Evolutionary conservation across 768 basidiomycete genomes (phyloP).

Genomic region (Tremella yokohamensis): DNA sequence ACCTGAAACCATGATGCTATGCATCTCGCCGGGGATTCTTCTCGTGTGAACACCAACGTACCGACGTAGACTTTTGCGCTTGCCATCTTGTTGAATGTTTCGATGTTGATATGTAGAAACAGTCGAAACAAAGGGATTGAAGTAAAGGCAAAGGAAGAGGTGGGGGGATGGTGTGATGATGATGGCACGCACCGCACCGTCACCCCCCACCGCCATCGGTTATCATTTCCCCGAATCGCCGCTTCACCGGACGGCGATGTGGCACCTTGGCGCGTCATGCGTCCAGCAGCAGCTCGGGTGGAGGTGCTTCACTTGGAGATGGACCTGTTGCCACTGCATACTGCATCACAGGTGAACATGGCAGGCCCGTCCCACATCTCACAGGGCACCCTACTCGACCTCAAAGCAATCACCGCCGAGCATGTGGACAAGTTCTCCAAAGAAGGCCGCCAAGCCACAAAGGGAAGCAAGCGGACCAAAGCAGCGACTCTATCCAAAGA

Average conservation of each 20-base stretch:
- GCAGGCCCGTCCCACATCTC: constrained; percentile 28
- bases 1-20: constrained; percentile 12
- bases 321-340: no score
- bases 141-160: constrained; percentile 8
- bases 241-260: no score
- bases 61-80: constrained; percentile 51
- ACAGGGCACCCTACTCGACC: constrained; percentile 39
- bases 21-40: neutral
- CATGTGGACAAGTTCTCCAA: constrained; percentile 43
- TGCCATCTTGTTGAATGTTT: constrained; percentile 27
- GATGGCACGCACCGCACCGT: no score
- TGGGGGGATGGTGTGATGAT: neutral
- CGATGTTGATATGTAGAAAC: neutral
- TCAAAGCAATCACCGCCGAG: constrained; percentile 47
- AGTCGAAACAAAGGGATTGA: constrained; percentile 11
- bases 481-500: constrained; percentile 27
- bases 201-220: no score
- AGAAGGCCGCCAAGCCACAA: constrained; percentile 42
- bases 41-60: constrained; percentile 17
- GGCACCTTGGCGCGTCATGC: no score
- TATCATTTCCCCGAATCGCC: no score
- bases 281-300: no score
- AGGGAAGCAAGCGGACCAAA: constrained; percentile 17
- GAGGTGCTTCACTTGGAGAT: no score
- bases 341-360: neutral